Evolutionary conservation across 805 yeast genomes (phyloP), one percentile per base, ranked within the genome.

Genomic region (Yamadazyma sp.): DNA sequence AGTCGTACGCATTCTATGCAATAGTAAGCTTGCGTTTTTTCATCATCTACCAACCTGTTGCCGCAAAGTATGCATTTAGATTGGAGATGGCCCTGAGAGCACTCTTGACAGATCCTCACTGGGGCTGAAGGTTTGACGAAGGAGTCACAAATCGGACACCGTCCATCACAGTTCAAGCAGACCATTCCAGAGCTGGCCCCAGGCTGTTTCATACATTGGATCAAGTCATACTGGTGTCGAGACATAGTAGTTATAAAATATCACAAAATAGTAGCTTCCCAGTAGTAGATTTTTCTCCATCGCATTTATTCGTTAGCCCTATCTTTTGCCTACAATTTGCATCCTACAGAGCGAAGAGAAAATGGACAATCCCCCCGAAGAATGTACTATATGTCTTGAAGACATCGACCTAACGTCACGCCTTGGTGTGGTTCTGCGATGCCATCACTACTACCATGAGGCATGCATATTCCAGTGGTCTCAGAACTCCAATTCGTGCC

Each of bases 81-180:
- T 2, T 71, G 71, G 29, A 64, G 57, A 40, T 79, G 77, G 5
- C 95, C 95, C 51, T 80, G 79, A 0, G 95, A 74, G 55, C 98
- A 90, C 45, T 82, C 91, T 42, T 84, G 90, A 58, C 98, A 90
- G 14, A 88, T 73, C 41, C 84, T 69, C 1, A 79, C 96, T 40
- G 68, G 59, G 12, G 75, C 69, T 6, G 76, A 73, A 0, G 93
- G 88, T 44, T 81, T 77, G 5, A 87, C 95, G 48, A 73, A 76
- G 1, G 95, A 84, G 54, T 89, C 97, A 59, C 98, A 90, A 3
- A 80, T 70, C 3, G 96, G 96, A 53, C 98, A 90, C 47, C 80
- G 73, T 1, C 96, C 97, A 55, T 90, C 96, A 57, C 98, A 90
- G 56, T 75, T 84, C 21, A 77, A 80, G 52, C 98, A 90, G 3